Percentiles rank a stretch among this genome's conserved stretches.
Conservation (phyloP, 2,329 filamentous ascomycete genomes). For the Bipolaris zeicola region DNA sequence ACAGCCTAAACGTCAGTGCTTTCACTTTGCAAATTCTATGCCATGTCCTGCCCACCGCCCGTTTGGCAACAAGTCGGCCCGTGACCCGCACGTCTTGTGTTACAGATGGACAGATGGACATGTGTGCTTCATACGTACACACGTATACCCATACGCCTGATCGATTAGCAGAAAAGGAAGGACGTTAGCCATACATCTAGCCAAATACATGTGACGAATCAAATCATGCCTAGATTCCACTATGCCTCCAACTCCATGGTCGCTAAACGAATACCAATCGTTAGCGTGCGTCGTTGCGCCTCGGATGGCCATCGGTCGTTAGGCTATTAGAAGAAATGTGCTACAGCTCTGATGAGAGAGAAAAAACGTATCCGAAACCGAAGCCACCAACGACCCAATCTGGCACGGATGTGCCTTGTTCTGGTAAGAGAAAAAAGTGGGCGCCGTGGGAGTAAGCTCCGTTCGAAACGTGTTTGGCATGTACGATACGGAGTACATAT, state of each 20-base stretch:
- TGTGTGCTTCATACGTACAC: too few species aligned
- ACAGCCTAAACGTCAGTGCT: neutral
- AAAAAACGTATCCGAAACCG: neutral
- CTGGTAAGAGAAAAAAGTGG: neutral
- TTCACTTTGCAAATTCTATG: slow-evolving; percentile 20
- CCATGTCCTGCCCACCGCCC: slow-evolving; percentile 19
- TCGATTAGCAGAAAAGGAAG: slow-evolving; percentile 18
- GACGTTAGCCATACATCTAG: slow-evolving; percentile 11
- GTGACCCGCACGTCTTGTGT: slow-evolving; percentile 19
- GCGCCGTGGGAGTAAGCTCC: neutral
- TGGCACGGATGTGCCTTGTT: neutral
- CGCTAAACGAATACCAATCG: neutral
- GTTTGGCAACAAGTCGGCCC: slow-evolving; percentile 27
- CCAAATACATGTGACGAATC: neutral
- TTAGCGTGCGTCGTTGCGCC: neutral
- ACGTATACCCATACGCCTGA: neutral
- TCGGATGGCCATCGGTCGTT: neutral
- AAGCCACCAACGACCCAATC: neutral
- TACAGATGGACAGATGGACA: too few species aligned
- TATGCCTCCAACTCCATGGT: neutral
- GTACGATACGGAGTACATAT: neutral
- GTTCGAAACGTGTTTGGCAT: slow-evolving; percentile 1
- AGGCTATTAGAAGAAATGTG: neutral
- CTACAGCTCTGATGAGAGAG: neutral
- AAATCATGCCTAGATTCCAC: neutral